Evolutionary conservation across 345 rosid genomes (phyloP).

Genomic region (Stellera chamaejasme): DNA sequence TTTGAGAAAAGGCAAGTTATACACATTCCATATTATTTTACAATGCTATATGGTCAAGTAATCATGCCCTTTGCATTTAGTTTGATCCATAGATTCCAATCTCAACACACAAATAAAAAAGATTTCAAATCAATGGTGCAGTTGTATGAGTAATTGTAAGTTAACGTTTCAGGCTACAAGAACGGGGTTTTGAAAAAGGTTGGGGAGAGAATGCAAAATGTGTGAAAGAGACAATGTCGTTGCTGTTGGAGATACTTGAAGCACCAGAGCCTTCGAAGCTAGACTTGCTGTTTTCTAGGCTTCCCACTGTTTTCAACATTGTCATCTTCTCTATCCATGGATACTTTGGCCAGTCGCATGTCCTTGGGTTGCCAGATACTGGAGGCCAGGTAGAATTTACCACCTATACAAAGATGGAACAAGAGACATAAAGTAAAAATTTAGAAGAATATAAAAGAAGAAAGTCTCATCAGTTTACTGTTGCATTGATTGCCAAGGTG

Average conservation of each 20-base stretch:
- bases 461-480: neutral
- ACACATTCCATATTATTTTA: too few relatives aligned
- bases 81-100: too few relatives aligned
- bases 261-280: slow-evolving; percentile 46
- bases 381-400: slow-evolving; percentile 67
- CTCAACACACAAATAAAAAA: too few relatives aligned
- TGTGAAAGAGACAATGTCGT: slow-evolving; percentile 40
- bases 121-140: too few relatives aligned
- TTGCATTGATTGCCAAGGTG: slow-evolving; percentile 30
- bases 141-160: too few relatives aligned
- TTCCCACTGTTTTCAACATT: slow-evolving; percentile 70
- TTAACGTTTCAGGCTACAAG: slow-evolving; percentile 31
- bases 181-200: slow-evolving; percentile 49
- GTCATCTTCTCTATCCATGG: slow-evolving; percentile 94
- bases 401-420: too few relatives aligned
- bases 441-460: neutral
- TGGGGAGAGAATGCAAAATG: slow-evolving; percentile 55
- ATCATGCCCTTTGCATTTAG: too few relatives aligned
- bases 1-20: slow-evolving; percentile 44
- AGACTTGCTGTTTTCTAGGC: slow-evolving; percentile 50
- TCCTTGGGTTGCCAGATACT: slow-evolving; percentile 91
- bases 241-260: slow-evolving; percentile 44
- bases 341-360: slow-evolving; percentile 82
- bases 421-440: too few relatives aligned
- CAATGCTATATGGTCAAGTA: too few relatives aligned